Conservation (phyloP, 2,329 filamentous ascomycete species). For the Teratosphaeria destructans region DNA sequence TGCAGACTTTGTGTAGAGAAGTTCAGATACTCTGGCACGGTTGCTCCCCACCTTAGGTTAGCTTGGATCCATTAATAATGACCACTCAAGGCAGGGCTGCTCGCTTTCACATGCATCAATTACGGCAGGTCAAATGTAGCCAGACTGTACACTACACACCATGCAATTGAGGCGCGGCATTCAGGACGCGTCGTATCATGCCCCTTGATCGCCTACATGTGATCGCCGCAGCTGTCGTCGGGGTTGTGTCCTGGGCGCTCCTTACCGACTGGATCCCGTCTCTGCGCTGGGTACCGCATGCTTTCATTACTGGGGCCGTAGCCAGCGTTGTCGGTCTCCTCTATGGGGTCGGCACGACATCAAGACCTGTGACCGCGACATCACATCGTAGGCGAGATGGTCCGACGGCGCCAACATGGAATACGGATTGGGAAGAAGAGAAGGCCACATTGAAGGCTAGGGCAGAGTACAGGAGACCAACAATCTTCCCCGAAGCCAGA, state of each 20-base stretch:
- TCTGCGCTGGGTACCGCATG: conserved; percentile 75
- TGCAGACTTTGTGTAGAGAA: too few species aligned
- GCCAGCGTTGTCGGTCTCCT: conserved; percentile 44
- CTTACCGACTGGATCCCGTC: conserved; percentile 71
- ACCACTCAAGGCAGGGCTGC: not conserved
- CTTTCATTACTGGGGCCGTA: conserved; percentile 62
- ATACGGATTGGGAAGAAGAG: conserved; percentile 55
- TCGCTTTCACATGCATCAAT: not conserved
- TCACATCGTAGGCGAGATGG: conserved; percentile 6
- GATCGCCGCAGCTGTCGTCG: conserved; percentile 55
- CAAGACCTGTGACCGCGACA: conserved; percentile 35
- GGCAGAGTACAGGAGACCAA: conserved; percentile 55
- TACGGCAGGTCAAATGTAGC: too few species aligned
- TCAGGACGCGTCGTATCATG: conserved; percentile 36
- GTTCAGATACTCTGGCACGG: too few species aligned
- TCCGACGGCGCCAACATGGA: conserved; percentile 19
- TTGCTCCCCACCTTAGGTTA: too few species aligned
- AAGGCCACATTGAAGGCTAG: conserved; percentile 54
- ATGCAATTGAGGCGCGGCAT: conserved; percentile 7
- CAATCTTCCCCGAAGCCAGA: conserved; percentile 66
- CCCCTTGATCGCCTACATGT: conserved; percentile 65
- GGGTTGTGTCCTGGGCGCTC: conserved; percentile 81
- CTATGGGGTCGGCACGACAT: conserved; percentile 52
- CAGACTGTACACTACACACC: not conserved
- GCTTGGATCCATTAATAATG: not conserved